Evolutionary conservation across 768 basidiomycete species (phyloP).

Genomic region (Suillus occidentalis): DNA sequence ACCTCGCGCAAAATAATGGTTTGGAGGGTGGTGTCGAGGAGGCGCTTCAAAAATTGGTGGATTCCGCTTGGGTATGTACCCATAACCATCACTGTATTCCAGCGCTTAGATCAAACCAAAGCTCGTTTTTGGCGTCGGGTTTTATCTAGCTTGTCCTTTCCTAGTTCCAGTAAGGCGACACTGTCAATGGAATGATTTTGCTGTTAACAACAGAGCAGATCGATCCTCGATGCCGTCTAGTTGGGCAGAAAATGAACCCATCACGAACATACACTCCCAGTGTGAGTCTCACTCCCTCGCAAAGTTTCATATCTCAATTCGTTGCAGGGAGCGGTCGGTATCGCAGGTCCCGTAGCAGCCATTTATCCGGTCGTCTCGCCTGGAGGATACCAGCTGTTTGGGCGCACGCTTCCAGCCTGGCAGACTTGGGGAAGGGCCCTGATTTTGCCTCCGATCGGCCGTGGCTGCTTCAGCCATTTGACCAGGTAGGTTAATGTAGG

Average conservation of each 20-base stretch:
- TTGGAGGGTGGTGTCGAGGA: constrained; percentile 43
- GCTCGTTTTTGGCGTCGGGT: constrained; percentile 64
- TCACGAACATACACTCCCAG: constrained; percentile 65
- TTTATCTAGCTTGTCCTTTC: constrained; percentile 66
- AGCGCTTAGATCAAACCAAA: constrained; percentile 20
- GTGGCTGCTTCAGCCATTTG: constrained; percentile 64
- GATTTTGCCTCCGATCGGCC: constrained; percentile 49
- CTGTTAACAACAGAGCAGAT: constrained; percentile 35
- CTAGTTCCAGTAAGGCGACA: constrained; percentile 49
- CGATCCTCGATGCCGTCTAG: constrained; percentile 55
- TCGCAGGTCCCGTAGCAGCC: constrained; percentile 64
- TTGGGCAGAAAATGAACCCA: constrained; percentile 77
- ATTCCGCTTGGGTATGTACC: constrained; percentile 48
- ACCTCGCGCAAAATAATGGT: constrained; percentile 64
- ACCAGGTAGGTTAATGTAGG: constrained; percentile 41
- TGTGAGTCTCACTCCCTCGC: constrained; percentile 31
- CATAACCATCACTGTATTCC: neutral
- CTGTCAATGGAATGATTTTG: neutral
- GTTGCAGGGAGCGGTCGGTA: constrained; percentile 67
- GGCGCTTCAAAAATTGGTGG: constrained; percentile 45
- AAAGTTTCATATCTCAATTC: neutral
- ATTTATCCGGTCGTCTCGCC: constrained; percentile 67
- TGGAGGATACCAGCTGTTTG: constrained; percentile 66
- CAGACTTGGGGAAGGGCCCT: constrained; percentile 57
- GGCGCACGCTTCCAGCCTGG: constrained; percentile 65